Conservation (phyloP, 2,329 filamentous ascomycete genomes). For the Xylariaceae sp. region DNA sequence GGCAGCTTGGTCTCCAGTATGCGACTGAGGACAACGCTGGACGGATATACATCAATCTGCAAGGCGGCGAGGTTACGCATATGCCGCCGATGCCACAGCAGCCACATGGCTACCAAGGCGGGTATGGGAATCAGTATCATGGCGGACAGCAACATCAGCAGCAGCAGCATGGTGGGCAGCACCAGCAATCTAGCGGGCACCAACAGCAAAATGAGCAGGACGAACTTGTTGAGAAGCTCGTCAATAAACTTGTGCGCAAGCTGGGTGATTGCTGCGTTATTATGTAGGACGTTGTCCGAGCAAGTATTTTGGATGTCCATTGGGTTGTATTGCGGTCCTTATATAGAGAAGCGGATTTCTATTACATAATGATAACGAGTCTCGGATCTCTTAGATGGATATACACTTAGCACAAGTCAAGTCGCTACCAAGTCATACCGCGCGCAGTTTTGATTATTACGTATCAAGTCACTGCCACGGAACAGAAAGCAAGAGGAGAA, state of each 20-base stretch:
- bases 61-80: slow-evolving; percentile 61
- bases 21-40: slow-evolving; percentile 84
- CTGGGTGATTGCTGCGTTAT: slow-evolving; percentile 70
- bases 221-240: slow-evolving; percentile 52
- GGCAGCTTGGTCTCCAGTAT: slow-evolving; percentile 78
- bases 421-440: no score
- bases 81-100: slow-evolving; percentile 48
- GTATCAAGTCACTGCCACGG: no score
- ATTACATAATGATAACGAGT: no score
- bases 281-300: slow-evolving; percentile 53
- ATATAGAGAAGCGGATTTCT: no score
- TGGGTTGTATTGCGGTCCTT: no score
- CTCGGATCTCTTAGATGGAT: no score
- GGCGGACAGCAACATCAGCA: slow-evolving; percentile 16
- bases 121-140: slow-evolving; percentile 29
- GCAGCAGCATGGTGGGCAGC: background rate
- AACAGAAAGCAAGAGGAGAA: no score
- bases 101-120: slow-evolving; percentile 35
- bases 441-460: no score
- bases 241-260: slow-evolving; percentile 61
- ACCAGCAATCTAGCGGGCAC: slow-evolving; percentile 26
- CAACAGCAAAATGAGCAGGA: slow-evolving; percentile 40
- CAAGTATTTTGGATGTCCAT: no score
- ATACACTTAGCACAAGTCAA: no score
- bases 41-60: slow-evolving; percentile 82